phyloP scores from a whole-genome alignment of 441 rosid species.

The Kokia cookei region DNA sequence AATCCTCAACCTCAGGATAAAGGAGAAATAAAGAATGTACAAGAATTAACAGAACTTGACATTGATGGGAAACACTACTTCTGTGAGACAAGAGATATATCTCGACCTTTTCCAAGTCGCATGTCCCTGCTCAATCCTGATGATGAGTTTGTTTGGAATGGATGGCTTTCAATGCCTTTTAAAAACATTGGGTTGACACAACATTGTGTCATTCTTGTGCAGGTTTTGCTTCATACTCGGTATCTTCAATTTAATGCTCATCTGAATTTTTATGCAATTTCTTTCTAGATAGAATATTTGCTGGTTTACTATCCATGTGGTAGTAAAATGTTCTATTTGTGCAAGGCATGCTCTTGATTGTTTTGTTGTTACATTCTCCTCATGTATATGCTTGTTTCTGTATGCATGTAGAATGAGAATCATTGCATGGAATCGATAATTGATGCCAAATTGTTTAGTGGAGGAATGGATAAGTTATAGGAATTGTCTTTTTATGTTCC shows the following conservation, averaged over 20 bases:
- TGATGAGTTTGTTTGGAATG: conserved; percentile 96
- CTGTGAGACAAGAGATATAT: conserved; percentile 85
- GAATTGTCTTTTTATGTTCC: neutral
- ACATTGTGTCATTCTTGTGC: conserved; percentile 85
- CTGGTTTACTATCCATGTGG: neutral
- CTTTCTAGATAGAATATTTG: conserved; percentile 1
- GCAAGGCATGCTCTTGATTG: neutral
- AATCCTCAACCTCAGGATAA: conserved; percentile 85
- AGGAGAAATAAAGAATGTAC: conserved; percentile 81
- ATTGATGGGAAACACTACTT: conserved; percentile 94
- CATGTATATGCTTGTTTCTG: neutral
- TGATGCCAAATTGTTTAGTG: conserved; percentile 3
- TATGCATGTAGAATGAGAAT: neutral
- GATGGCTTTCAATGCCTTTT: conserved; percentile 77
- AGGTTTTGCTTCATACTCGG: conserved; percentile 56
- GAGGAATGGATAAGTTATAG: neutral
- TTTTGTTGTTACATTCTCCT: neutral
- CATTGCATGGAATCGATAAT: neutral
- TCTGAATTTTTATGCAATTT: conserved; percentile 9
- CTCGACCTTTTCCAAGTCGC: conserved; percentile 88
- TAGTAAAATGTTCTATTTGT: neutral
- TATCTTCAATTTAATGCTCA: conserved; percentile 21
- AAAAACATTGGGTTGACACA: conserved; percentile 57
- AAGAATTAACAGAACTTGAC: conserved; percentile 83
- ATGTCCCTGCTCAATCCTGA: conserved; percentile 69